phyloP scores from a whole-genome alignment of 1,284 basidiomycete species.

The Chalciporus sp. region DNA sequence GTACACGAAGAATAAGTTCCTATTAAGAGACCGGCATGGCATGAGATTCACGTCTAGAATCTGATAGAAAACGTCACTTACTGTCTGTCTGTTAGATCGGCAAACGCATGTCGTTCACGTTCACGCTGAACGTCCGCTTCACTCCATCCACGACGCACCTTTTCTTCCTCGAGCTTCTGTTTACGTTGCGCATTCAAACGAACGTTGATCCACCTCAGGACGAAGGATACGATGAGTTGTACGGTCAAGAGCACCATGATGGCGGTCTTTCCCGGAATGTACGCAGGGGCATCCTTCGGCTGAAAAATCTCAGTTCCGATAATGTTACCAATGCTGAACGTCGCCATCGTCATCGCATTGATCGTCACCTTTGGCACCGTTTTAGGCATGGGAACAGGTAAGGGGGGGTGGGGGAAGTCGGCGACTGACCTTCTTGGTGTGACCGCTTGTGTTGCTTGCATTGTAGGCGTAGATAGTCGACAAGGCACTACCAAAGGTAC shows the following conservation, averaged over 20 bases:
- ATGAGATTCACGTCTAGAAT: conserved; percentile 4
- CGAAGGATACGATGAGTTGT: conserved; percentile 22
- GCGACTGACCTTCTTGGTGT: conserved; percentile 47
- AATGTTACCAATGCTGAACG: conserved; percentile 35
- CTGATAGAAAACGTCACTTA: conserved; percentile 14
- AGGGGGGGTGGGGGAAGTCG: no score
- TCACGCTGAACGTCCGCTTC: conserved; percentile 36
- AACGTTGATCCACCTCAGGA: conserved; percentile 30
- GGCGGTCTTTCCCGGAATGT: conserved; percentile 37
- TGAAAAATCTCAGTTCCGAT: conserved; percentile 38
- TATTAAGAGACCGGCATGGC: neutral
- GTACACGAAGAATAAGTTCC: conserved; percentile 31
- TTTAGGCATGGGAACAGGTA: neutral
- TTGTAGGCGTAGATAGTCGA: conserved; percentile 68
- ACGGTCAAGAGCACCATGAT: conserved; percentile 32
- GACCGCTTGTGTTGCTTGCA: conserved; percentile 65
- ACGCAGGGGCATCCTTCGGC: conserved; percentile 37
- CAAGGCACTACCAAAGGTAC: conserved; percentile 61
- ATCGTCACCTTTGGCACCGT: no score
- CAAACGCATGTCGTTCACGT: conserved; percentile 37
- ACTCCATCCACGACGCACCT: conserved; percentile 31
- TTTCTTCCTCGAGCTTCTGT: conserved; percentile 19
- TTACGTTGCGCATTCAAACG: conserved; percentile 26
- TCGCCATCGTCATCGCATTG: conserved; percentile 33
- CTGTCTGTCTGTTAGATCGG: conserved; percentile 38